Conservation (phyloP, 768 basidiomycete species). For the Amanita thiersii region DNA sequence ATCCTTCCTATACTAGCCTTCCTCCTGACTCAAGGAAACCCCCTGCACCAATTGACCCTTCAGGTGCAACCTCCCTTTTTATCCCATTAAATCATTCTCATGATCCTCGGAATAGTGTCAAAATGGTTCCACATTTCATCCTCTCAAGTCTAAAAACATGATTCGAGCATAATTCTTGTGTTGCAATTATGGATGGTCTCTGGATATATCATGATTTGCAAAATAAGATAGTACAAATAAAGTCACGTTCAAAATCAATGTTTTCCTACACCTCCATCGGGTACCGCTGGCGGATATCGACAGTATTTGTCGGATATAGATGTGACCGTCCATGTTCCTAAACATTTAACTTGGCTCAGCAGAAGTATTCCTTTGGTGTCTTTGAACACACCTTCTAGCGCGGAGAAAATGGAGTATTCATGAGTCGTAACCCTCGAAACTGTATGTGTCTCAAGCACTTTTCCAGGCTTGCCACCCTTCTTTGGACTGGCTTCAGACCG, state of each 20-base stretch:
- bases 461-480: slow-evolving; percentile 64
- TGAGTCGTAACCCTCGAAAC: slow-evolving; percentile 68
- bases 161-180: neutral
- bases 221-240: neutral
- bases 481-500: slow-evolving; percentile 62
- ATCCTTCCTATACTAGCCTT: slow-evolving; percentile 54
- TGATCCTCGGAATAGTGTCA: slow-evolving; percentile 42
- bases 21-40: slow-evolving; percentile 78
- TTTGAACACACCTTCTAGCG: slow-evolving; percentile 64
- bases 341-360: slow-evolving; percentile 3
- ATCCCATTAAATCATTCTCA: slow-evolving; percentile 3
- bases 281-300: slow-evolving; percentile 72
- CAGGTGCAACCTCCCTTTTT: slow-evolving; percentile 47
- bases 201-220: slow-evolving; percentile 4
- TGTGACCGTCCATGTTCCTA: slow-evolving; percentile 89
- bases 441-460: slow-evolving; percentile 88
- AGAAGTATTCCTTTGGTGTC: neutral
- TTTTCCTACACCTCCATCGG: slow-evolving; percentile 35
- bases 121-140: slow-evolving; percentile 96
- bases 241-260: too few relatives aligned
- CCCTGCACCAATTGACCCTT: slow-evolving; percentile 84
- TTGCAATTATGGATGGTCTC: slow-evolving; percentile 1
- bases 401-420: slow-evolving; percentile 88
- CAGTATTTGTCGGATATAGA: slow-evolving; percentile 88
- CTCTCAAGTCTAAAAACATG: slow-evolving; percentile 52